Base-by-base conservation (phyloP, 495 filamentous ascomycete genomes). In the Hypoxylon lenormandii region DNA sequence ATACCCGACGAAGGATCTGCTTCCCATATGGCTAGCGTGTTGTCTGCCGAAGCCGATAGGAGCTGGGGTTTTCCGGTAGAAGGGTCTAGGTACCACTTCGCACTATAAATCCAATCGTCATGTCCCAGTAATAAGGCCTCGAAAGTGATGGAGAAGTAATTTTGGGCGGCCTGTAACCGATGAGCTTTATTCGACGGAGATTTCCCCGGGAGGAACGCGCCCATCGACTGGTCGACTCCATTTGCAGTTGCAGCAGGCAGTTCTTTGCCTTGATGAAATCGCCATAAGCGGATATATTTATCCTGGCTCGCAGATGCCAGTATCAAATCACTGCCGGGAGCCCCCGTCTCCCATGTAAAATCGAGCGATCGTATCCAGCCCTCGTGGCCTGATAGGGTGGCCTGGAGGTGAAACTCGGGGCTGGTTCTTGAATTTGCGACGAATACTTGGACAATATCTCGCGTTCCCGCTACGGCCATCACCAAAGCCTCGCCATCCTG, bases 31-130 rank as follows among this genome's bases (percentile, higher is more conserved):
- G 92, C 89, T 4, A 99, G 80, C 0, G 95, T 97, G 69, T 95
- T 98, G 76, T 99, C 95, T 13, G 94, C 95, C 12, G 95, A 98
- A 1, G 95, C 89, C 11, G 94, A 91, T 13, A 99, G 87, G 13
- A 99, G 86, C 69, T 90, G 92, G 15, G 89, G 83, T 55, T 80
- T 83, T 7, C 80, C 80, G 4, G 80, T 73, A 21, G 56, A 54
- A 0, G 50, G 33, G 21, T 68, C 59, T 21, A 70, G 66, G 22
- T 82, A 76, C 95, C 95, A 99, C 37, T 82, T 81, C 0, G 91
- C 86, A 53, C 91, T 93, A 74, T 96, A 97, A 21, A 99, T 92
- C 95, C 95, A 99, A 72, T 99, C 95, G 70, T 99, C 95, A 72
- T 98, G 96, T 16, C 96, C 95, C 21, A 98, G 87, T 7, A 99